Conservation (phyloP, 495 filamentous ascomycete species). For the Chaetomidium leptoderma region DNA sequence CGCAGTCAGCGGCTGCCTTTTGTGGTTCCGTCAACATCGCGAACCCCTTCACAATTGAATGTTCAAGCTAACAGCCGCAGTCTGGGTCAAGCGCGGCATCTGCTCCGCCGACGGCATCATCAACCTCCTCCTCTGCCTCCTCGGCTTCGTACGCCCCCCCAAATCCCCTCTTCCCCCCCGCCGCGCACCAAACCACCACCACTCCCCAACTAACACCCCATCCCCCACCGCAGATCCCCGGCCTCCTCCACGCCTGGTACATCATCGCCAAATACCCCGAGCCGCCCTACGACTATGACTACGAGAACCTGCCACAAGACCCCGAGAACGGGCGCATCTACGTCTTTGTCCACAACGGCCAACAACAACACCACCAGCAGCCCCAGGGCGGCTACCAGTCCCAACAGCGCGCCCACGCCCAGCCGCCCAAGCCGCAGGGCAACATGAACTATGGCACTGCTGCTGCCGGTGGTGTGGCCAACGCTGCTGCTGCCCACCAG, state of each 20-base stretch:
- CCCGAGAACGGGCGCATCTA: constrained; percentile 56
- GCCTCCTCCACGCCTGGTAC: constrained; percentile 95
- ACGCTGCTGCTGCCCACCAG: no score
- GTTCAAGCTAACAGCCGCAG: constrained; percentile 39
- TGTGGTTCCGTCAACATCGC: no score
- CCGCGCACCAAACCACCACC: background rate
- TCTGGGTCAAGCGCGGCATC: constrained; percentile 93
- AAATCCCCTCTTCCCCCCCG: background rate
- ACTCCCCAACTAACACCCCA: constrained; percentile 8
- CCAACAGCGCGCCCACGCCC: constrained; percentile 19
- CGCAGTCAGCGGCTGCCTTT: constrained; percentile 15
- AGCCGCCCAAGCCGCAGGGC: constrained; percentile 29
- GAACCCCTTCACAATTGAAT: no score
- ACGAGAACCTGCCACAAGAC: constrained; percentile 47
- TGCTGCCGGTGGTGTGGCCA: background rate
- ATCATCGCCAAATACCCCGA: constrained; percentile 92
- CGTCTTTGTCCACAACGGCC: constrained; percentile 55
- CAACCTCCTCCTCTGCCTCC: constrained; percentile 85
- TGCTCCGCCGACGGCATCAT: constrained; percentile 92
- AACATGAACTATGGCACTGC: constrained; percentile 41
- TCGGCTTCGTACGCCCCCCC: constrained; percentile 64
- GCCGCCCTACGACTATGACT: constrained; percentile 58
- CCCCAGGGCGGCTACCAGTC: constrained; percentile 22
- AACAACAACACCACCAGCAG: constrained; percentile 18
- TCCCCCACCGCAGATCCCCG: constrained; percentile 57